Conservation (phyloP, 2,329 filamentous ascomycete genomes). For the Cryphonectria radicalis region DNA sequence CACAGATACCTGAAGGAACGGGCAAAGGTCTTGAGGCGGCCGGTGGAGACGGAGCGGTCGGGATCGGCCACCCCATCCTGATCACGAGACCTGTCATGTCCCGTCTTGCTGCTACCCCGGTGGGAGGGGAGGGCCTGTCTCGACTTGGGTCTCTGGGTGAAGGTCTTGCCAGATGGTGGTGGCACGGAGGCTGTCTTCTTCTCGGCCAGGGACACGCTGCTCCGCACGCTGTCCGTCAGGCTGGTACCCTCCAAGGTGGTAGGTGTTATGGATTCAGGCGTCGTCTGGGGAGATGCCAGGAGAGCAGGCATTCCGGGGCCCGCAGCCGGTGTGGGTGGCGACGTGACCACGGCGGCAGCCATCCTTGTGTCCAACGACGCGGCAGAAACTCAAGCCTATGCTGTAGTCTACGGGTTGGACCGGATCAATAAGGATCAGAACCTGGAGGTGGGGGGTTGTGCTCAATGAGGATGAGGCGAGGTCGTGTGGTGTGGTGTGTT, state of each 20-base stretch:
- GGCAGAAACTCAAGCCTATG: not conserved
- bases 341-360: conserved; percentile 20
- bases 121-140: conserved; percentile 15
- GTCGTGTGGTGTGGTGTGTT: not conserved
- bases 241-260: conserved; percentile 15
- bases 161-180: conserved; percentile 8
- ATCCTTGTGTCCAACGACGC: conserved; percentile 7
- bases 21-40: conserved; percentile 54
- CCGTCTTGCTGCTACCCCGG: conserved; percentile 24
- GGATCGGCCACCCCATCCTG: conserved; percentile 34
- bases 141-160: conserved; percentile 8
- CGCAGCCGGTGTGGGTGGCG: not conserved
- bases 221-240: conserved; percentile 40
- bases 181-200: conserved; percentile 34
- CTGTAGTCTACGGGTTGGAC: conserved; percentile 9
- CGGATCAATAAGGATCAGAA: not conserved
- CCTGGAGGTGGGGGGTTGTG: not conserved
- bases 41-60: conserved; percentile 50
- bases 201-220: conserved; percentile 40
- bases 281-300: conserved; percentile 8
- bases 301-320: conserved; percentile 6
- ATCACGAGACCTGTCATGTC: not conserved
- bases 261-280: conserved; percentile 10
- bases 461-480: not conserved
- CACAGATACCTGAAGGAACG: conserved; percentile 54